phyloP scores from a whole-genome alignment of 345 rosid genomes.

The Salix suchowensis region DNA sequence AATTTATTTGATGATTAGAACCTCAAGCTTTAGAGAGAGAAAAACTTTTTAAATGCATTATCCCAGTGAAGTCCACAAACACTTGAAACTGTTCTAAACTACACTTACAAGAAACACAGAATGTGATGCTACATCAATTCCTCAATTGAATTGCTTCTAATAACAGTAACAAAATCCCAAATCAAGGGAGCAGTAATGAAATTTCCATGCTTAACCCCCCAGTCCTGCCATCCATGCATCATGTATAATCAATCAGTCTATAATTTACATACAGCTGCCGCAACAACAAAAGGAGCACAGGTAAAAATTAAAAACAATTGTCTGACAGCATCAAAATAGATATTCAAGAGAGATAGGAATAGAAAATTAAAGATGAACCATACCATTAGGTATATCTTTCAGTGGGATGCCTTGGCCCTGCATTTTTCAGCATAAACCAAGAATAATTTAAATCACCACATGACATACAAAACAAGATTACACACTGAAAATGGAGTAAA shows the following conservation, averaged over 20 bases:
- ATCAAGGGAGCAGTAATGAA: too few relatives aligned
- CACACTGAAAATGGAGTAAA: not conserved
- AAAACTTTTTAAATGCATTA: not conserved
- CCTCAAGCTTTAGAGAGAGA: not conserved
- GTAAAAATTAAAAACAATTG: not conserved
- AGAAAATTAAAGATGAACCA: constrained; percentile 3
- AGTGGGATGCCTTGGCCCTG: constrained; percentile 87
- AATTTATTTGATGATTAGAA: not conserved
- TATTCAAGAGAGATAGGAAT: not conserved
- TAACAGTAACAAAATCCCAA: too few relatives aligned
- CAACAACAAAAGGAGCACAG: not conserved
- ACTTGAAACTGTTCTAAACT: not conserved
- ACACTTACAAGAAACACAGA: too few relatives aligned
- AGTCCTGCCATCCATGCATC: too few relatives aligned
- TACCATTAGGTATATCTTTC: constrained; percentile 94
- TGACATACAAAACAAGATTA: constrained; percentile 1
- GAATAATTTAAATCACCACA: constrained; percentile 7
- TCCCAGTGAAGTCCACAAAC: not conserved
- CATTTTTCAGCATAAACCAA: constrained; percentile 30
- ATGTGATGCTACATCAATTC: too few relatives aligned
- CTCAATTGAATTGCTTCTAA: too few relatives aligned
- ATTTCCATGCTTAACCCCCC: too few relatives aligned
- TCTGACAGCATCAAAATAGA: not conserved
- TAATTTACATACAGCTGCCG: too few relatives aligned
- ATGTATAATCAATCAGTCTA: too few relatives aligned